These are phyloP conservation scores for Aspergillus arachidicola DNA, from an alignment of 2,329 filamentous ascomycete species.

Conservation along the genomic window DNA sequence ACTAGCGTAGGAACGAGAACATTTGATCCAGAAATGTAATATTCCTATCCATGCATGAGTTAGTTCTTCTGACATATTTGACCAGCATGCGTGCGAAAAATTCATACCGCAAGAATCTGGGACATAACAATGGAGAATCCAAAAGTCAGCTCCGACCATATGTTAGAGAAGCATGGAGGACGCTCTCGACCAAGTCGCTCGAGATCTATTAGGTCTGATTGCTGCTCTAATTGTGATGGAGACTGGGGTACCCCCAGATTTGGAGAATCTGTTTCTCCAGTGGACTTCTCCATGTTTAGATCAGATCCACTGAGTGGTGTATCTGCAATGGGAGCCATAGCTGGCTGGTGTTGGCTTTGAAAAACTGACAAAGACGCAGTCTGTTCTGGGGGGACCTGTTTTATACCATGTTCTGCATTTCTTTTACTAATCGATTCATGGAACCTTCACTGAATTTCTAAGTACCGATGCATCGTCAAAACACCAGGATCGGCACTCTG, in stretches of 20 bases:
- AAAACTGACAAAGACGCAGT: not conserved
- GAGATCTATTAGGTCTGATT: constrained; percentile 38
- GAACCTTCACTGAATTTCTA: not conserved
- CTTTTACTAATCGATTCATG: not conserved
- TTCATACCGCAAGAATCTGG: constrained; percentile 61
- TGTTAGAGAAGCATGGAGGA: constrained; percentile 57
- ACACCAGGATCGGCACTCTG: not conserved
- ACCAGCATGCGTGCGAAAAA: not conserved
- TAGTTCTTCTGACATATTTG: not conserved
- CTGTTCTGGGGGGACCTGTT: not conserved
- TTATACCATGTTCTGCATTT: not conserved
- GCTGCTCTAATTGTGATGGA: constrained; percentile 2
- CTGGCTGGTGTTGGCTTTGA: not conserved
- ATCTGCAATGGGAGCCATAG: not conserved
- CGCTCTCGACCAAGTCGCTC: constrained; percentile 65
- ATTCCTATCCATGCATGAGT: constrained; percentile 55
- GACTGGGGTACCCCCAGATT: not conserved
- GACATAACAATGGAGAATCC: constrained; percentile 64
- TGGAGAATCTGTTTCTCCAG: constrained; percentile 10
- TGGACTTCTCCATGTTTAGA: not conserved
- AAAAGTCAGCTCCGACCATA: constrained; percentile 63
- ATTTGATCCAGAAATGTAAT: constrained; percentile 75
- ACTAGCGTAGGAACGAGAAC: constrained; percentile 68
- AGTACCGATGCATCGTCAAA: not conserved
- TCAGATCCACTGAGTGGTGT: constrained; percentile 1